Evolutionary conservation across 768 basidiomycete genomes (phyloP).

Genomic region (Strobilomyces echinocephalus): DNA sequence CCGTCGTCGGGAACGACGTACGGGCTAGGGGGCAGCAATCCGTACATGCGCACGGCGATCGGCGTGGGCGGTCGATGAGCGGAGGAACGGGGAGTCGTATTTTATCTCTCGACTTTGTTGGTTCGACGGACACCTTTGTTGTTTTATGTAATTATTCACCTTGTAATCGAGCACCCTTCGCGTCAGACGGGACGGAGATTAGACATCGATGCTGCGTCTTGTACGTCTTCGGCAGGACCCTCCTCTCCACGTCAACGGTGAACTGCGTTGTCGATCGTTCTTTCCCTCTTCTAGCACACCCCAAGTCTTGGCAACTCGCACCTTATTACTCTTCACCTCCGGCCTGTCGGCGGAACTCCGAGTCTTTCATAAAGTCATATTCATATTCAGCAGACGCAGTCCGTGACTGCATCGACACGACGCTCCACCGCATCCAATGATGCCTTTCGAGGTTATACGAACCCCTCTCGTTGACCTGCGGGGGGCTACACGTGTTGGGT

Average conservation of each 20-base stretch:
- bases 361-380: not conserved
- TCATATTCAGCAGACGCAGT: not conserved
- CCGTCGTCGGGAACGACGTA: conserved; percentile 52
- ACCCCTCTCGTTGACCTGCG: not conserved
- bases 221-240: not conserved
- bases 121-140: conserved; percentile 14
- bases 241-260: not conserved
- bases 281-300: not conserved
- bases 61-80: conserved; percentile 46
- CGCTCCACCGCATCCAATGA: not conserved
- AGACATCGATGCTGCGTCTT: too few relatives aligned
- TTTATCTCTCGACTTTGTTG: conserved; percentile 20
- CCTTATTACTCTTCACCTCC: not conserved
- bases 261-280: not conserved
- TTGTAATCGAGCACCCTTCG: conserved; percentile 20
- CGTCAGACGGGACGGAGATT: not conserved
- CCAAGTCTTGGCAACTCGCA: not conserved
- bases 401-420: not conserved
- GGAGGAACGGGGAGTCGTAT: not conserved
- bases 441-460: not conserved
- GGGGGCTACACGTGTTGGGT: not conserved
- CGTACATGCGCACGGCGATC: conserved; percentile 61
- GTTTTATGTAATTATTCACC: conserved; percentile 30
- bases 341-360: too few relatives aligned
- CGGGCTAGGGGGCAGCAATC: conserved; percentile 54